Evolutionary conservation across 2,329 filamentous ascomycete species (phyloP).

Genomic region (Fusarium cyanostomum): DNA sequence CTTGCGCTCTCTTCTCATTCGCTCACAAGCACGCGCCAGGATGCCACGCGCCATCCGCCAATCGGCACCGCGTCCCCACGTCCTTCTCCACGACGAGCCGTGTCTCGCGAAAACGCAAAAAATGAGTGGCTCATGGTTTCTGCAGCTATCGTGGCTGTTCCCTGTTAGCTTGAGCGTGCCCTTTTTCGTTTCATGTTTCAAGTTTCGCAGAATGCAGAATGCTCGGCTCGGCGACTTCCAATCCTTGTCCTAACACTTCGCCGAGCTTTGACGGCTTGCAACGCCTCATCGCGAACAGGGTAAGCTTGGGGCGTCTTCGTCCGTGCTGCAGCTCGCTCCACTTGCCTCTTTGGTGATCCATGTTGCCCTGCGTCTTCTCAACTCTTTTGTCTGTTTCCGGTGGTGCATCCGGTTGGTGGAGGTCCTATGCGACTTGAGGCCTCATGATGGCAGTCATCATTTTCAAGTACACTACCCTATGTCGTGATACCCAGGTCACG

Average conservation of each 20-base stretch:
- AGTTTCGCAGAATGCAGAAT: slow-evolving; percentile 23
- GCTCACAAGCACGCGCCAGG: slow-evolving; percentile 36
- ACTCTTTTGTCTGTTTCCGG: slow-evolving; percentile 1
- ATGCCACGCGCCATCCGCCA: slow-evolving; percentile 29
- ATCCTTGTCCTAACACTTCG: slow-evolving; percentile 17
- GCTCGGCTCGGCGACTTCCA: slow-evolving; percentile 11
- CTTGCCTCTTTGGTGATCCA: slow-evolving; percentile 16
- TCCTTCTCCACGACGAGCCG: slow-evolving; percentile 4
- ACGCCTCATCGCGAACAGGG: slow-evolving; percentile 16
- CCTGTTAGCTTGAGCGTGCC: neutral
- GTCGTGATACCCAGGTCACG: neutral
- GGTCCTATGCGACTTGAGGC: neutral
- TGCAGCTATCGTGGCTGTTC: slow-evolving; percentile 22
- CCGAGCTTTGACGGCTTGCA: slow-evolving; percentile 18
- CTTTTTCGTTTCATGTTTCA: slow-evolving; percentile 36
- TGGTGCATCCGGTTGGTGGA: neutral
- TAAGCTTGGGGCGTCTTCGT: slow-evolving; percentile 14
- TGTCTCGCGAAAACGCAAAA: slow-evolving; percentile 7
- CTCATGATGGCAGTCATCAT: neutral
- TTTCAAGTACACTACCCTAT: no score
- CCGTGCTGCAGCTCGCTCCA: slow-evolving; percentile 7
- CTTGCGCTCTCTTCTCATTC: slow-evolving; percentile 31
- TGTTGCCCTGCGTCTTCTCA: slow-evolving; percentile 19
- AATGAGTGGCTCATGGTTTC: slow-evolving; percentile 26
- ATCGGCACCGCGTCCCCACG: slow-evolving; percentile 24